Base-by-base conservation (phyloP, 1,139 yeast genomes). In the Yueomyces sp. region DNA sequence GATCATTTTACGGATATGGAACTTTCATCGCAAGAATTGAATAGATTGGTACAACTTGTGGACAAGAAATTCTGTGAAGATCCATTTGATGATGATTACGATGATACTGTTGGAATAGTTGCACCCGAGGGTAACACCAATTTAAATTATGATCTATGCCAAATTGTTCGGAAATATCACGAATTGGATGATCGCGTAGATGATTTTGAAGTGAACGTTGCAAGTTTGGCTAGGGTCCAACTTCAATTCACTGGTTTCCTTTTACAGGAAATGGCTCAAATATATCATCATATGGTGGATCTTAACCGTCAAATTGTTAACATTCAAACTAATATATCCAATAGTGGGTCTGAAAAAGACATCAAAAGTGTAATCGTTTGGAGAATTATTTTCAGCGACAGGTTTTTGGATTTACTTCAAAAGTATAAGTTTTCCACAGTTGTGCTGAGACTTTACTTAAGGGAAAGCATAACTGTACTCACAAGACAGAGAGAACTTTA, bases 171-270 rank as follows among this genome's bases (percentile, higher is more conserved):
- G 41, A 57, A 53, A 42, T 55, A 52, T 37, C 61, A 57, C 41
- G 57, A 56, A 37, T 39, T 60, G 12, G 55, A 56, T 44, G 62
- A 59, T 39, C 52, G 60, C 12, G 52, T 58, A 4, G 55, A 56
- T 39, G 64, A 60, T 43, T 60, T 60, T 46, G 63, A 60, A 44
- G 63, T 57, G 1, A 60, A 60, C 40, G 62, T 60, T 12, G 60
- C 63, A 25, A 59, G 63, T 44, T 48, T 60, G 39, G 60, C 61
- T n/a, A 48, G 64, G 35, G 57, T 60, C 25, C 63, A 60, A 42
- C 59, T 56, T 41, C 64, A 60, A 42, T 60, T 58, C 42, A 57
- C 63, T 4, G 64, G 64, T 1, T 59, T 59, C 40, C 42, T 60
- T 12, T 45, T 60, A 8, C 61, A 59, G 41, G 62, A 59, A 46